These are phyloP conservation scores for Phytophthora pini DNA, from an alignment of 352 stramenopile genomes.

Conservation along the genomic window DNA sequence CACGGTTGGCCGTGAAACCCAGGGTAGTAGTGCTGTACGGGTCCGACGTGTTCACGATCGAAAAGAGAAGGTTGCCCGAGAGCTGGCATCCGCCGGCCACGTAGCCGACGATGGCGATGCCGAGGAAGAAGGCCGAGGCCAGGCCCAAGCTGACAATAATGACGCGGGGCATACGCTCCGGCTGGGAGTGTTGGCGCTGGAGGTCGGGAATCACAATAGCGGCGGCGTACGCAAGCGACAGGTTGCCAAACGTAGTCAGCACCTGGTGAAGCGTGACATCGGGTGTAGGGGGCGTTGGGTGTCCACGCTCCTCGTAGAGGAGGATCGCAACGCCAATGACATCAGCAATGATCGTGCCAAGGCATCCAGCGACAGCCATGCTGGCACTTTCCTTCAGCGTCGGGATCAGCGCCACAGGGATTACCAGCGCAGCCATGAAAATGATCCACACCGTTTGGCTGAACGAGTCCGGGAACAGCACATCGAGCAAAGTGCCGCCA, in stretches of 20 bases:
- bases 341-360: slow-evolving; percentile 56
- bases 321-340: slow-evolving; percentile 45
- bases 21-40: slow-evolving; percentile 31
- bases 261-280: slow-evolving; percentile 51
- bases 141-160: slow-evolving; percentile 46
- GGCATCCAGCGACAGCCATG: slow-evolving; percentile 43
- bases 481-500: slow-evolving; percentile 43
- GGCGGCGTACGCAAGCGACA: neutral
- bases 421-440: slow-evolving; percentile 46
- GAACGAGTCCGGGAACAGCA: slow-evolving; percentile 55
- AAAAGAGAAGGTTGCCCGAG: slow-evolving; percentile 59
- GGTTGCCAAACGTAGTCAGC: slow-evolving; percentile 40
- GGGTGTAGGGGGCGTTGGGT: slow-evolving; percentile 39
- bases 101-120: slow-evolving; percentile 44
- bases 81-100: slow-evolving; percentile 51
- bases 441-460: slow-evolving; percentile 49
- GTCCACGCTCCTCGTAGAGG: slow-evolving; percentile 43
- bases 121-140: slow-evolving; percentile 53
- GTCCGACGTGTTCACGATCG: slow-evolving; percentile 38
- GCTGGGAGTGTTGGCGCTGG: slow-evolving; percentile 5
- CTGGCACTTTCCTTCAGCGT: slow-evolving; percentile 54
- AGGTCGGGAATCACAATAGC: neutral
- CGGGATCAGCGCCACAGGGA: slow-evolving; percentile 48
- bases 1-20: slow-evolving; percentile 45
- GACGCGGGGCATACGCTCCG: slow-evolving; percentile 54